Percentiles rank a stretch among this genome's conserved stretches.
Evolutionary conservation across 78 protist genomes (phyloP).

Genomic region (Planoprotostelium fungivorum): DNA sequence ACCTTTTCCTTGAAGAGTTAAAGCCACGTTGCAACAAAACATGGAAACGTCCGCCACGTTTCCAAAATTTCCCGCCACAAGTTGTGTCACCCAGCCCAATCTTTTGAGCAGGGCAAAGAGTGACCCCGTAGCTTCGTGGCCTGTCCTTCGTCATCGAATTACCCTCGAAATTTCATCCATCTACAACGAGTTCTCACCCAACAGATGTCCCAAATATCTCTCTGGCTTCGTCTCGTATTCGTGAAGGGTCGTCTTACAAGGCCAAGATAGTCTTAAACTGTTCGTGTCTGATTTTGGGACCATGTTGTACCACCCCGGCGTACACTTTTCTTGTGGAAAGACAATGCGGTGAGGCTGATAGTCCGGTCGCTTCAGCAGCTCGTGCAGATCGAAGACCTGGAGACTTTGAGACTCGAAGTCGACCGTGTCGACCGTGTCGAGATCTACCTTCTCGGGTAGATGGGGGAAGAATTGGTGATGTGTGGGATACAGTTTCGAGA

Average conservation of each 20-base stretch:
- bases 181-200: not conserved
- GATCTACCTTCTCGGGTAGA: not conserved
- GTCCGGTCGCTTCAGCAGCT: not conserved
- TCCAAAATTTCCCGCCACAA: not conserved
- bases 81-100: not conserved
- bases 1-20: slow-evolving; percentile 22
- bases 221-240: slow-evolving; percentile 14
- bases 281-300: not conserved
- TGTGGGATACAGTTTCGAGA: not conserved
- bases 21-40: not conserved
- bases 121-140: slow-evolving; percentile 42
- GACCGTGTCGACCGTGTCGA: not conserved
- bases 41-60: not conserved
- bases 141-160: slow-evolving; percentile 5
- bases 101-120: slow-evolving; percentile 1
- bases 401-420: not conserved
- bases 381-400: not conserved
- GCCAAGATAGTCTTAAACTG: not conserved
- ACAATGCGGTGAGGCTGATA: not conserved
- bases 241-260: not conserved
- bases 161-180: not conserved
- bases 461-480: not conserved
- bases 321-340: not conserved
- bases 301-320: not conserved
- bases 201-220: not conserved